phyloP scores from a whole-genome alignment of 345 rosid species.

The Excoecaria agallocha region DNA sequence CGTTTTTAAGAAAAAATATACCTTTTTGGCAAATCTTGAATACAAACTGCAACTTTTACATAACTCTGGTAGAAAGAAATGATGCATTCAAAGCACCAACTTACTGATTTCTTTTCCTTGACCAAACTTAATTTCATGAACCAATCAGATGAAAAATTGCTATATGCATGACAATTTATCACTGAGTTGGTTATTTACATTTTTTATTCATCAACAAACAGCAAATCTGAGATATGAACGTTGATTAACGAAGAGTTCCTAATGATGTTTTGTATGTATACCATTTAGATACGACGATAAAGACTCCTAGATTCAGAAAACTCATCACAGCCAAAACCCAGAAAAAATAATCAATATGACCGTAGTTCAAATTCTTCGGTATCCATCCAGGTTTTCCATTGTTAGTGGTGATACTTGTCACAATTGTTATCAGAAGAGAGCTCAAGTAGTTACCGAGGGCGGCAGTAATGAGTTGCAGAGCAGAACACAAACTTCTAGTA shows the following conservation, averaged over 20 bases:
- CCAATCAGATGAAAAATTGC: no score
- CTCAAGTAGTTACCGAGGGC: slow-evolving; percentile 42
- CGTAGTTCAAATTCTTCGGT: slow-evolving; percentile 39
- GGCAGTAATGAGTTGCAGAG: slow-evolving; percentile 29
- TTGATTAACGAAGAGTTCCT: slow-evolving; percentile 17
- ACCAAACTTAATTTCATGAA: no score
- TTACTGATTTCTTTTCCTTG: no score
- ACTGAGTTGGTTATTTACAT: neutral
- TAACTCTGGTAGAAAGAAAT: no score
- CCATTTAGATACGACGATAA: slow-evolving; percentile 35
- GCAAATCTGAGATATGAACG: neutral
- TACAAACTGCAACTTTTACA: no score
- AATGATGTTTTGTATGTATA: slow-evolving; percentile 38
- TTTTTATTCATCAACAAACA: neutral
- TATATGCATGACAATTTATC: no score
- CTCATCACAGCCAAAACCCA: slow-evolving; percentile 39
- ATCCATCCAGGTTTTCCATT: slow-evolving; percentile 41
- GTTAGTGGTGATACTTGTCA: slow-evolving; percentile 26
- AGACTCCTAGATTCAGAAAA: slow-evolving; percentile 32
- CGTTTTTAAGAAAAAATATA: no score
- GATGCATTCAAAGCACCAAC: no score
- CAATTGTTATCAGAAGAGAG: slow-evolving; percentile 33
- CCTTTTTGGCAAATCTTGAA: no score
- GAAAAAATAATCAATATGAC: slow-evolving; percentile 43
- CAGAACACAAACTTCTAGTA: slow-evolving; percentile 49